Evolutionary conservation across 2,329 filamentous ascomycete genomes (phyloP).

Genomic region (Cercospora brassicicola): DNA sequence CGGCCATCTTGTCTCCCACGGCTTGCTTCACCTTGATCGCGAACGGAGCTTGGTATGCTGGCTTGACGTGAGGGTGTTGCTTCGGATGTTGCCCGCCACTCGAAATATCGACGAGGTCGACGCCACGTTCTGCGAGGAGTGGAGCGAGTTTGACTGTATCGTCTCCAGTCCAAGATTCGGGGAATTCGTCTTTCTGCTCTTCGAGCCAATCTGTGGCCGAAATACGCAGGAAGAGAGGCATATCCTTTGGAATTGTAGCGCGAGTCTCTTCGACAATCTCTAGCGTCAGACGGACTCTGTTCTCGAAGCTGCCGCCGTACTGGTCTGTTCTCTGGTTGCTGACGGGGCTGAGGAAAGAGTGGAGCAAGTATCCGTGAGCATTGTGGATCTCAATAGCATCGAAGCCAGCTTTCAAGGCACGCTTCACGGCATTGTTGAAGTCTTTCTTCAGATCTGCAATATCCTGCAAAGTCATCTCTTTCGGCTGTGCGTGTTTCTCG

Average conservation of each 20-base stretch:
- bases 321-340: conserved; percentile 68
- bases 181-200: conserved; percentile 47
- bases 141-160: conserved; percentile 65
- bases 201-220: conserved; percentile 77
- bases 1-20: conserved; percentile 68
- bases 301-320: conserved; percentile 68
- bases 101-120: conserved; percentile 82
- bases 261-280: conserved; percentile 66
- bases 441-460: conserved; percentile 63
- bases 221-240: conserved; percentile 73
- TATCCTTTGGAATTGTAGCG: conserved; percentile 61
- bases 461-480: conserved; percentile 66
- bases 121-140: conserved; percentile 68
- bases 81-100: conserved; percentile 69
- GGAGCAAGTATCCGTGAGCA: conserved; percentile 75
- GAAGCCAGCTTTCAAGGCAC: conserved; percentile 59
- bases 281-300: conserved; percentile 66
- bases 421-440: conserved; percentile 20
- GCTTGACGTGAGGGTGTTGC: conserved; percentile 58
- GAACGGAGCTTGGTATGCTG: conserved; percentile 73
- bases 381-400: conserved; percentile 80
- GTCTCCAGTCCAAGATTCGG: conserved; percentile 66
- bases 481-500: conserved; percentile 61
- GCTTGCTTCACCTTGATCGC: conserved; percentile 70
- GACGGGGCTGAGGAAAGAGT: conserved; percentile 67